Conservation (phyloP, 345 rosid genomes). For the Xanthoceras sorbifolium region DNA sequence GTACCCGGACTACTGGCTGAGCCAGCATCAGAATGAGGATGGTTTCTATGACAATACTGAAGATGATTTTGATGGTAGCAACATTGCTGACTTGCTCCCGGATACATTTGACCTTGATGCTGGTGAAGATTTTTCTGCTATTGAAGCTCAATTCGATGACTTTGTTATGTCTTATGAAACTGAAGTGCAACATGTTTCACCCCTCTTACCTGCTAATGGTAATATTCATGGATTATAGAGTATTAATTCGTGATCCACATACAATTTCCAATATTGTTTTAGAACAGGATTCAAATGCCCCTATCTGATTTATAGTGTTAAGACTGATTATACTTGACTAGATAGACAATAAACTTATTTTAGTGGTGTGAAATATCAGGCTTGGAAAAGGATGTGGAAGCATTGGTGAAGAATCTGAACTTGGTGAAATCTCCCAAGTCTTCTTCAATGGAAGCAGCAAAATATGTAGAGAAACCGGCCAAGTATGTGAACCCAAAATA, state of each 20-base stretch:
- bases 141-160: constrained; percentile 53
- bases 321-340: no score
- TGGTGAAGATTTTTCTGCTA: constrained; percentile 43
- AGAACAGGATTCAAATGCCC: not conserved
- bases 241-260: no score
- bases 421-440: constrained; percentile 23
- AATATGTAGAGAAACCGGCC: constrained; percentile 50
- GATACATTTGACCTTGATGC: constrained; percentile 67
- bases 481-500: constrained; percentile 41
- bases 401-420: constrained; percentile 23
- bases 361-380: constrained; percentile 27
- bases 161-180: constrained; percentile 34
- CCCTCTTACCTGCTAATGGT: constrained; percentile 28
- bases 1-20: constrained; percentile 87
- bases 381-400: constrained; percentile 37
- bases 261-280: no score
- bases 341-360: not conserved
- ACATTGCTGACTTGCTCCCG: constrained; percentile 58
- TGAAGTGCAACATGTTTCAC: constrained; percentile 26
- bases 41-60: constrained; percentile 54
- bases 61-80: constrained; percentile 27
- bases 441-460: constrained; percentile 26
- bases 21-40: constrained; percentile 58
- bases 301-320: not conserved
- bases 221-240: constrained; percentile 17